These are phyloP conservation scores for Boehmeria nivea DNA, from an alignment of 306 rosid species.

Conservation along the genomic window DNA sequence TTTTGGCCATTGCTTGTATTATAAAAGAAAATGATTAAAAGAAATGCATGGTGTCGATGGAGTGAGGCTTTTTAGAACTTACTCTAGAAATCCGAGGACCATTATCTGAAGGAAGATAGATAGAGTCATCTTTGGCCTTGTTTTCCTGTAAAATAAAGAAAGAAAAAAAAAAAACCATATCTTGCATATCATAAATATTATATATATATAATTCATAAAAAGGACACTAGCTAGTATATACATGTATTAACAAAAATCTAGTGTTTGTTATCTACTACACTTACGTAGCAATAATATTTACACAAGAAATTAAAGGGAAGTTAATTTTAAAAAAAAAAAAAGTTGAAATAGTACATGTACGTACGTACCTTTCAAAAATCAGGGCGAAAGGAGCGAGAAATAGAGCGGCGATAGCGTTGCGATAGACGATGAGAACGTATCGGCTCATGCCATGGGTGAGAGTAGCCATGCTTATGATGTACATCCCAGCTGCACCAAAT, in stretches of 20 bases:
- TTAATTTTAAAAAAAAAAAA: not conserved
- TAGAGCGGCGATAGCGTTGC: slow-evolving; percentile 52
- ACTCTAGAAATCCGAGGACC: slow-evolving; percentile 66
- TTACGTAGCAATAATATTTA: too few relatives aligned
- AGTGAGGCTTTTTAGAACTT: slow-evolving; percentile 6
- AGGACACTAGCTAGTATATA: too few relatives aligned
- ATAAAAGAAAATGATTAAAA: not conserved
- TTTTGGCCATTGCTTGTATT: not conserved
- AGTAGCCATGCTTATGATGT: slow-evolving; percentile 39
- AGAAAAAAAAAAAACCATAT: not conserved
- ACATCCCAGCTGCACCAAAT: slow-evolving; percentile 56
- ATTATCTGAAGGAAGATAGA: slow-evolving; percentile 42
- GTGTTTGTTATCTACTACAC: too few relatives aligned
- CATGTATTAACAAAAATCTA: too few relatives aligned
- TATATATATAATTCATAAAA: too few relatives aligned
- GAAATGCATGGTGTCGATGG: not conserved
- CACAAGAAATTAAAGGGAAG: too few relatives aligned
- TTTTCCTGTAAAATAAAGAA: slow-evolving; percentile 44
- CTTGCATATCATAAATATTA: too few relatives aligned
- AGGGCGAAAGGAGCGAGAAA: slow-evolving; percentile 57
- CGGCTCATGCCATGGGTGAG: slow-evolving; percentile 57
- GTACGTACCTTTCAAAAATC: slow-evolving; percentile 48
- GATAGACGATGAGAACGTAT: slow-evolving; percentile 59
- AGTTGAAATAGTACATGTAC: not conserved
- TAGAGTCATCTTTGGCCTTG: slow-evolving; percentile 66